Base-by-base conservation (phyloP, 2,329 filamentous ascomycete genomes). In the Alternaria ventricosa region DNA sequence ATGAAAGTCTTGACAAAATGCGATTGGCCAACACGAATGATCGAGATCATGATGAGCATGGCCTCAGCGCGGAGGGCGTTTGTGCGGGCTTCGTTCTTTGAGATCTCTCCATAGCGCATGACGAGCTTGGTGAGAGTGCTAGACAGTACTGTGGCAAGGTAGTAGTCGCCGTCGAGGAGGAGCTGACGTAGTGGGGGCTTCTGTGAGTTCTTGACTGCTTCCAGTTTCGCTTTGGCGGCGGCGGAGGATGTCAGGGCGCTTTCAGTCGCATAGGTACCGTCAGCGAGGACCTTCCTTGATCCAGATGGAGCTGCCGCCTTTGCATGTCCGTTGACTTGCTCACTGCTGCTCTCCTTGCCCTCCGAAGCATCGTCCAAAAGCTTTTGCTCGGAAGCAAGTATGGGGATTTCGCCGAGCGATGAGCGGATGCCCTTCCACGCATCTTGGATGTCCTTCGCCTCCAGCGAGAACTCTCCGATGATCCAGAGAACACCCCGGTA, bases 21-120 rank as follows among this genome's bases (percentile, higher is more conserved):
- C n/a, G 95, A 98, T 82, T 99, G 96, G 44, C 96, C 96, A 64
- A 97, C 96, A 54, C 96, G 94, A 70, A 99, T 93, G 71, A 99
- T 96, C 6, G 96, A 98, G 73, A 99, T 97, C 94, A 98, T 97
- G 78, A 99, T 98, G 57, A 99, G 87, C 96, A 99, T 99, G 47
- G 96, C 96, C 81, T 99, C 96, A 4, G 96, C 96, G 54, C 93
- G 91, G 25, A 99, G 87, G 28, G 95, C 94, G 74, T 99, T 99
- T 28, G 95, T 98, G 43, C 96, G 91, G 46, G 92, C 92, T 46
- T 86, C 82, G 73, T 97, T 95, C 23, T 91, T 85, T 1, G 95
- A 97, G 64, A 98, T 94, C 78, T 98, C 94, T 2, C 93, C 92
- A 79, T 98, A 94, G 57, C 96, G 92, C 94, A 99, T 97, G 55